Base-by-base conservation (phyloP, 129 eudicot genomes). In the Deinandra increscens region DNA sequence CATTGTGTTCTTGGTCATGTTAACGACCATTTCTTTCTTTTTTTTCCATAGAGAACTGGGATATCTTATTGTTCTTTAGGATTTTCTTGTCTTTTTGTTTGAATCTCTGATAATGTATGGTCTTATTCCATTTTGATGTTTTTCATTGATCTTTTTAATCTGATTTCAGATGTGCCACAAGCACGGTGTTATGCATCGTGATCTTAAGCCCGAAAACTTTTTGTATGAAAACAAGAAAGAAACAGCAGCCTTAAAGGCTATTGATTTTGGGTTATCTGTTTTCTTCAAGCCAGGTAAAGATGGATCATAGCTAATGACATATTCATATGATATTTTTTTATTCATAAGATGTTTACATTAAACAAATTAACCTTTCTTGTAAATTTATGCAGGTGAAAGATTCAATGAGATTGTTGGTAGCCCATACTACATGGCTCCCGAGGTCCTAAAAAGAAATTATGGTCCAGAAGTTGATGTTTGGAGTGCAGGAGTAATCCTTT, bases 161-260 rank as follows among this genome's bases (percentile, higher is more conserved):
- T 45, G 63, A 31, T 66, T 74, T 64, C 84, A 91, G 97, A 77
- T 83, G 81, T 91, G 97, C 75, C 97, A 91, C 80, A 87, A 87
- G 76, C 90, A 91, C 46, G 97, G 97, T 12, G 97, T 91, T 31
- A 91, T 91, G 89, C 97, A 91, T 55, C 87, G 97, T 54, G 97
- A 91, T 78, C 97, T 91, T 53, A 91, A 91, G 68, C 97, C 97
- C n/a, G 97, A 91, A 66, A 91, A 91, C 80, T 91, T 91, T 73
- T 80, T 91, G 84, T 91, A 81, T 68, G 90, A 77, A 51, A 83
- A 91, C 75, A 91, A 79, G 85, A 87, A 87, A 76, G 97, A 91
- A 83, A 87, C 85, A 9, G 81, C 95, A 12, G 84, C 97, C 9
- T 78, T 91, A 43, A 91, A 87, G 74, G 87, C 97, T 18, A 91